These are phyloP conservation scores for Phialophora verrucosa DNA, from an alignment of 2,329 filamentous ascomycete genomes.

Conservation along the genomic window DNA sequence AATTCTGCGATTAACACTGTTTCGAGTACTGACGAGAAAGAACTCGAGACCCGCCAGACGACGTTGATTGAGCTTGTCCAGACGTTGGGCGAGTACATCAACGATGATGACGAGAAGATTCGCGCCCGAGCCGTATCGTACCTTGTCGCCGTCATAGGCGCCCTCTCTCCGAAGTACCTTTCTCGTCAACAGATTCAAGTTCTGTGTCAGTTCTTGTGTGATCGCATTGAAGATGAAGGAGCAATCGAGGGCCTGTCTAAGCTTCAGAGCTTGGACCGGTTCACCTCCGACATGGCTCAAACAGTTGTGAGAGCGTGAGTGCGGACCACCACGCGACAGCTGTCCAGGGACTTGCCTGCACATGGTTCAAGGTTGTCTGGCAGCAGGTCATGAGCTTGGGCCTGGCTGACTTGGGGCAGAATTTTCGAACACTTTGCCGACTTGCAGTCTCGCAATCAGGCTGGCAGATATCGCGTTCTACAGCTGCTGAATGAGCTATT, in stretches of 20 bases:
- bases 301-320: slow-evolving; percentile 60
- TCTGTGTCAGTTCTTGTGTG: slow-evolving; percentile 68
- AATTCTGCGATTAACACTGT: neutral
- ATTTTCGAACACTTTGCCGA: slow-evolving; percentile 61
- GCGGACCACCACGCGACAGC: slow-evolving; percentile 33
- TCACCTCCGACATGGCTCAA: slow-evolving; percentile 62
- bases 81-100: slow-evolving; percentile 69
- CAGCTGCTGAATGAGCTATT: slow-evolving; percentile 67
- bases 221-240: slow-evolving; percentile 67
- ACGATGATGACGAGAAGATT: slow-evolving; percentile 66
- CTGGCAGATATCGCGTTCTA: slow-evolving; percentile 68
- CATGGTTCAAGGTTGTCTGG: slow-evolving; percentile 34
- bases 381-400: slow-evolving; percentile 20
- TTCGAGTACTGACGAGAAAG: slow-evolving; percentile 45
- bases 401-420: slow-evolving; percentile 42
- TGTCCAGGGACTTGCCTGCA: slow-evolving; percentile 30
- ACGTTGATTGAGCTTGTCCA: slow-evolving; percentile 68
- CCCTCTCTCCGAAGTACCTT: slow-evolving; percentile 61
- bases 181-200: slow-evolving; percentile 67
- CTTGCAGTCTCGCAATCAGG: slow-evolving; percentile 65
- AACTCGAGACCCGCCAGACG: slow-evolving; percentile 63
- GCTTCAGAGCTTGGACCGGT: slow-evolving; percentile 65
- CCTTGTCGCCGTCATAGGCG: slow-evolving; percentile 52
- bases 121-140: slow-evolving; percentile 63
- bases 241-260: slow-evolving; percentile 64